These are phyloP conservation scores for Diutina rugosa DNA, from an alignment of 1,139 yeast genomes.

Conservation along the genomic window DNA sequence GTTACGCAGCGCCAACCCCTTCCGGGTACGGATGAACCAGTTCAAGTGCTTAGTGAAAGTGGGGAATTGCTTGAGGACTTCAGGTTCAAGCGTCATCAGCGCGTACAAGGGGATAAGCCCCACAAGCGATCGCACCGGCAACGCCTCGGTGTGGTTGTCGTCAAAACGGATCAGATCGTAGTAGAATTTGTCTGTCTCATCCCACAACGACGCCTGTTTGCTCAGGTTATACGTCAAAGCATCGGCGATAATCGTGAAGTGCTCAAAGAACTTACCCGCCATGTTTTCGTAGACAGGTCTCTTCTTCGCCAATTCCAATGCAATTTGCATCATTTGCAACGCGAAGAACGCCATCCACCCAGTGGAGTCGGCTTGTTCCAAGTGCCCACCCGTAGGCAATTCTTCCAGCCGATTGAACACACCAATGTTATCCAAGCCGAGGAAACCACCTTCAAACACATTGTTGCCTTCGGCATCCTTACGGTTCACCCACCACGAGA, in stretches of 20 bases:
- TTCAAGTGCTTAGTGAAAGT: slow-evolving; percentile 74
- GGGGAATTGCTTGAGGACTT: slow-evolving; percentile 65
- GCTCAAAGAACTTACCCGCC: slow-evolving; percentile 93
- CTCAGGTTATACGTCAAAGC: slow-evolving; percentile 70
- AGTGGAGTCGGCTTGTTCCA: slow-evolving; percentile 94
- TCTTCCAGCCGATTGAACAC: slow-evolving; percentile 91
- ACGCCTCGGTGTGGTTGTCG: slow-evolving; percentile 45
- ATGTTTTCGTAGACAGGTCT: slow-evolving; percentile 87
- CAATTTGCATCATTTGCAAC: slow-evolving; percentile 85
- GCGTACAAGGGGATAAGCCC: slow-evolving; percentile 93
- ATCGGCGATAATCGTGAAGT: slow-evolving; percentile 83
- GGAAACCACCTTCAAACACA: slow-evolving; percentile 89
- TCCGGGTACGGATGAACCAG: slow-evolving; percentile 74
- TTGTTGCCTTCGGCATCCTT: slow-evolving; percentile 84
- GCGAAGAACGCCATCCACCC: slow-evolving; percentile 98
- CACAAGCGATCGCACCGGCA: slow-evolving; percentile 84
- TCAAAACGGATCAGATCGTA: slow-evolving; percentile 91
- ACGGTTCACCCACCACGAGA: slow-evolving; percentile 98
- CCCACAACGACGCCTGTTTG: slow-evolving; percentile 68
- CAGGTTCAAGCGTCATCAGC: slow-evolving; percentile 81
- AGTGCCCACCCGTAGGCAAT: slow-evolving; percentile 81
- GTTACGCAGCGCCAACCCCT: slow-evolving; percentile 68
- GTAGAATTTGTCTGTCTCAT: slow-evolving; percentile 78
- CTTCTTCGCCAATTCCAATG: slow-evolving; percentile 78
- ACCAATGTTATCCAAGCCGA: slow-evolving; percentile 91